A percentile compares a stretch with the other conserved stretches of the same genome.
Evolutionary conservation across 257 asterid genomes (phyloP).

Genomic region (Sherardia arvensis): DNA sequence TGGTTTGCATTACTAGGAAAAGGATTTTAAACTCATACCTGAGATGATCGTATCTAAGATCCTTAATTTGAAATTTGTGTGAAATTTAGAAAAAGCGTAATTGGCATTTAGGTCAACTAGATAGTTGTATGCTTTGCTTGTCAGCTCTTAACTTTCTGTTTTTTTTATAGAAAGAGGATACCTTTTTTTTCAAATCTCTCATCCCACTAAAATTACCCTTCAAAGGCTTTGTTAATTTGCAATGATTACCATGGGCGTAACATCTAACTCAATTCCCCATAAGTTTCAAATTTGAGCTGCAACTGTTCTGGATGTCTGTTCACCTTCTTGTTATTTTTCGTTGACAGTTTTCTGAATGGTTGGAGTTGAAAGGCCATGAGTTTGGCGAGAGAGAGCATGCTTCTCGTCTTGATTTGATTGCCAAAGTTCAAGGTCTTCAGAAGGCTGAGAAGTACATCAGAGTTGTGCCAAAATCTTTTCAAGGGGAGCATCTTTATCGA

Average conservation of each 20-base stretch:
- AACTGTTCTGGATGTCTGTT: constrained; percentile 1
- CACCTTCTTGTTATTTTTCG: constrained; percentile 7
- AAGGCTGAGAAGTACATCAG: constrained; percentile 49
- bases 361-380: constrained; percentile 38
- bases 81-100: not conserved
- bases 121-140: not conserved
- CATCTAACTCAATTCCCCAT: not conserved
- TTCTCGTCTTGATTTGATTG: constrained; percentile 57
- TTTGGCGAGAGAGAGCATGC: constrained; percentile 40
- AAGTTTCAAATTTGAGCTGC: not conserved
- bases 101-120: not conserved
- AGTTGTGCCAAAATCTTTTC: constrained; percentile 48
- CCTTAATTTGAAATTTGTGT: not conserved
- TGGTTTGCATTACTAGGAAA: not conserved
- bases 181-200: not conserved
- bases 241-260: too few species aligned
- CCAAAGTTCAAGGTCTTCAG: constrained; percentile 47
- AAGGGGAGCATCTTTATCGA: constrained; percentile 49
- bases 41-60: not conserved
- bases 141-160: not conserved
- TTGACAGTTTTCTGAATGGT: constrained; percentile 72
- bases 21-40: not conserved
- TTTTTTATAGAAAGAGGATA: not conserved
- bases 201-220: too few species aligned
- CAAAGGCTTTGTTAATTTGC: not conserved